Conservation (phyloP, 345 rosid genomes). For the Salix purpurea region DNA sequence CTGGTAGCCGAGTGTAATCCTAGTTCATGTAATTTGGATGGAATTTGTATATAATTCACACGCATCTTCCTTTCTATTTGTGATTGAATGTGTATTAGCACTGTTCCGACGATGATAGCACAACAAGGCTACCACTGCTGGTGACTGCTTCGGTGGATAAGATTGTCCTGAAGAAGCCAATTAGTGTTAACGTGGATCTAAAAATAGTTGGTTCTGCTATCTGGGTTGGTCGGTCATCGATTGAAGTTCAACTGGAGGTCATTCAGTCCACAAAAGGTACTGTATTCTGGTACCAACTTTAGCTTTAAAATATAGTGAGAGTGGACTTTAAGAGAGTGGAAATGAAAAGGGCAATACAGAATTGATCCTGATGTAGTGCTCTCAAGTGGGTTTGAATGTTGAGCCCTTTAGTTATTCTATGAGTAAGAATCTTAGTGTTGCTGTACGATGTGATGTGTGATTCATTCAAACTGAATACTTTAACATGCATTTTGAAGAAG, state of each 20-base stretch:
- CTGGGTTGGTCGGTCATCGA: constrained; percentile 87
- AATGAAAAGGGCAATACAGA: not conserved
- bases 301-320: not conserved
- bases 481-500: not conserved
- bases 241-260: constrained; percentile 78
- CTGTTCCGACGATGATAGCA: constrained; percentile 67
- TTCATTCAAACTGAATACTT: not conserved
- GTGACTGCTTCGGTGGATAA: constrained; percentile 89
- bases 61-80: not conserved
- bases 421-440: not conserved
- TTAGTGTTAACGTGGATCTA: constrained; percentile 60
- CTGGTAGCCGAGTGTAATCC: not conserved
- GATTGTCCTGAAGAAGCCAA: constrained; percentile 72
- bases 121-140: constrained; percentile 73
- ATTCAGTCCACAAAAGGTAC: constrained; percentile 47
- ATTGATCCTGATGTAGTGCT: not conserved
- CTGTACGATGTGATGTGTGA: not conserved
- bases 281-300: not conserved
- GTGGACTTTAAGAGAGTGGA: not conserved
- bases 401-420: not conserved
- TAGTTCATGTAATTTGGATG: not conserved
- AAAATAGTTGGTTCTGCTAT: constrained; percentile 68
- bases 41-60: not conserved
- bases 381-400: not conserved
- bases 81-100: constrained; percentile 41